Conservation (phyloP, 164 flowering plant genomes). For the Cinnamomum micranthum region DNA sequence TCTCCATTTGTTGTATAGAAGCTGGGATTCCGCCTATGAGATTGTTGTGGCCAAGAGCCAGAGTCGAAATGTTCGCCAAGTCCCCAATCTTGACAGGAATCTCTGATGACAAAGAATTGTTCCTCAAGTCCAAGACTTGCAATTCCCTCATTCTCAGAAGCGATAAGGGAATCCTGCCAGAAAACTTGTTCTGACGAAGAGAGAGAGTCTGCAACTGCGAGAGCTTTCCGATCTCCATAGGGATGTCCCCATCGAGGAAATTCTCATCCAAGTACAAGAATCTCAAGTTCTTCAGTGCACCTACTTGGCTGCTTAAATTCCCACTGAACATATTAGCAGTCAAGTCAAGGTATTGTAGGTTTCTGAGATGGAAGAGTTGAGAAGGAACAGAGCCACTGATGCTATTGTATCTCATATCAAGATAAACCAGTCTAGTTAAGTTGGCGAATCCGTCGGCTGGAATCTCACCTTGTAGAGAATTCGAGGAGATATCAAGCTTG, state of each 20-base stretch:
- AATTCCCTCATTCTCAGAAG: slow-evolving; percentile 24
- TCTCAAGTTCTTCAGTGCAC: slow-evolving; percentile 27
- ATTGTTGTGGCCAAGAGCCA: slow-evolving; percentile 36
- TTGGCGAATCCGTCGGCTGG: slow-evolving; percentile 34
- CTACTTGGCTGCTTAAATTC: slow-evolving; percentile 23
- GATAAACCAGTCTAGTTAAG: slow-evolving; percentile 32
- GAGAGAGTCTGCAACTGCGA: slow-evolving; percentile 21
- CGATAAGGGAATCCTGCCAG: slow-evolving; percentile 35
- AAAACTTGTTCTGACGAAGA: slow-evolving; percentile 28
- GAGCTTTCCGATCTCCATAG: slow-evolving; percentile 39
- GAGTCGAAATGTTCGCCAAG: slow-evolving; percentile 27
- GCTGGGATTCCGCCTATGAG: slow-evolving; percentile 39
- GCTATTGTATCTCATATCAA: slow-evolving; percentile 35
- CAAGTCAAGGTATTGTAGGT: slow-evolving; percentile 36
- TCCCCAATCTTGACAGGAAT: slow-evolving; percentile 39
- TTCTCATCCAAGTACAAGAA: slow-evolving; percentile 34
- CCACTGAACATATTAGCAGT: slow-evolving; percentile 35
- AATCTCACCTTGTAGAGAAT: slow-evolving; percentile 35
- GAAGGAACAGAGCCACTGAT: slow-evolving; percentile 44
- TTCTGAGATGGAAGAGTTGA: slow-evolving; percentile 27
- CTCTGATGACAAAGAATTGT: slow-evolving; percentile 31
- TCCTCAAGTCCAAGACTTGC: slow-evolving; percentile 32
- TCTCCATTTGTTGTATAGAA: slow-evolving; percentile 25
- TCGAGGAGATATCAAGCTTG: slow-evolving; percentile 40
- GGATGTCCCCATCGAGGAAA: slow-evolving; percentile 31